Evolutionary conservation across 495 filamentous ascomycete genomes (phyloP).

Genomic region (Aspergillus taichungensis): DNA sequence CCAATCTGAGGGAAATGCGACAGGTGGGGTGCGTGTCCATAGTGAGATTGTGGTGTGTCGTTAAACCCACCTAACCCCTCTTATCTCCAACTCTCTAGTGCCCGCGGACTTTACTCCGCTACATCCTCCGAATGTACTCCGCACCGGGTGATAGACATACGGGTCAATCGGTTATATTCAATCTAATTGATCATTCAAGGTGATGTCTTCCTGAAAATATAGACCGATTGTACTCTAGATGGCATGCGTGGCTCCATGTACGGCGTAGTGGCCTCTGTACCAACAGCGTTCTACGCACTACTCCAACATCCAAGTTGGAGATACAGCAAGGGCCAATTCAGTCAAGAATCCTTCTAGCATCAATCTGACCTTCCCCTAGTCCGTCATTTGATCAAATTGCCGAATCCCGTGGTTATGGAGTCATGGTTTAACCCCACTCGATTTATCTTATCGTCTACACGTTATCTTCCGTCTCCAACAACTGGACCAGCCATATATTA

Average conservation of each 20-base stretch:
- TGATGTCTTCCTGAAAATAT: too few species aligned
- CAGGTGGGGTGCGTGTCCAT: slow-evolving; percentile 1
- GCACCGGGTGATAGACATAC: too few species aligned
- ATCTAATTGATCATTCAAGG: too few species aligned
- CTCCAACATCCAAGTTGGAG: slow-evolving; percentile 3
- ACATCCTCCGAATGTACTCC: too few species aligned
- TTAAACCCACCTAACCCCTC: not conserved
- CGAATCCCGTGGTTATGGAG: not conserved
- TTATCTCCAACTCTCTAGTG: too few species aligned
- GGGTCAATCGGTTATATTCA: too few species aligned
- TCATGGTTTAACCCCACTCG: slow-evolving; percentile 1
- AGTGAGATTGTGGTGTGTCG: not conserved
- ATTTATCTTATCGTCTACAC: slow-evolving; percentile 5
- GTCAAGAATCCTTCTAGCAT: not conserved
- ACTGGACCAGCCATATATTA: not conserved
- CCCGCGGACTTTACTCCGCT: too few species aligned
- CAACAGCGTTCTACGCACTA: not conserved
- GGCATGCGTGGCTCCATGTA: too few species aligned
- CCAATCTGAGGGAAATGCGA: not conserved
- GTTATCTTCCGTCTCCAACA: slow-evolving; percentile 6
- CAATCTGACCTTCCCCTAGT: not conserved
- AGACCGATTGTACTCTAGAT: too few species aligned
- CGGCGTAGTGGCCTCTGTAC: too few species aligned
- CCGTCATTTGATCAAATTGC: not conserved
- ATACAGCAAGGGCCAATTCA: not conserved